Evolutionary conservation across 75 land plant genomes (phyloP).

Genomic region (Pseudotsuga menziesii): DNA sequence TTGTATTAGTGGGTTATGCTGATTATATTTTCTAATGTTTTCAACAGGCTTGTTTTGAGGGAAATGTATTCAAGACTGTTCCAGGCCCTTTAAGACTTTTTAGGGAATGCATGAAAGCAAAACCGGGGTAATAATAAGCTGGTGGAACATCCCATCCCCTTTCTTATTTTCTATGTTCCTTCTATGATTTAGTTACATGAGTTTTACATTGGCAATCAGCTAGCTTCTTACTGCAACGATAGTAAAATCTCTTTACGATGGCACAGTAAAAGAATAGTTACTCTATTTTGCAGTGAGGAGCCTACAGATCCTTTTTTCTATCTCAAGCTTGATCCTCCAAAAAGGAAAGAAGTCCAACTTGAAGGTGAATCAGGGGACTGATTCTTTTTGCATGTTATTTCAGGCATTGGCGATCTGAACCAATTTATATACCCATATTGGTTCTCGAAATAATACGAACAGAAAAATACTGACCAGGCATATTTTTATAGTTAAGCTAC

Average conservation of each 20-base stretch:
- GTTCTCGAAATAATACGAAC: too few relatives aligned
- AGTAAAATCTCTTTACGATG: too few relatives aligned
- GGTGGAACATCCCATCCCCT: neutral
- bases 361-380: constrained; percentile 20
- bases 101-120: constrained; percentile 64
- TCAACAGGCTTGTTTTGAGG: constrained; percentile 66
- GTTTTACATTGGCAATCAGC: neutral
- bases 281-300: constrained; percentile 52
- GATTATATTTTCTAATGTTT: too few relatives aligned
- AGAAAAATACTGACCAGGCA: too few relatives aligned
- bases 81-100: constrained; percentile 73
- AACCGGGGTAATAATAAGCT: constrained; percentile 39
- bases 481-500: too few relatives aligned
- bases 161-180: neutral
- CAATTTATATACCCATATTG: too few relatives aligned
- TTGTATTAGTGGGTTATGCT: neutral
- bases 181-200: neutral
- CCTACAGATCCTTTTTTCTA: constrained; percentile 61
- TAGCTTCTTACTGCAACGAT: neutral
- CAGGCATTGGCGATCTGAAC: too few relatives aligned
- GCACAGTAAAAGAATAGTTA: neutral
- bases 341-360: constrained; percentile 39
- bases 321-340: constrained; percentile 53
- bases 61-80: constrained; percentile 67
- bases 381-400: neutral